A percentile compares a stretch with the other conserved stretches of the same genome.
phyloP scores from a whole-genome alignment of 768 basidiomycete genomes.

The Boletus barrowsii region DNA sequence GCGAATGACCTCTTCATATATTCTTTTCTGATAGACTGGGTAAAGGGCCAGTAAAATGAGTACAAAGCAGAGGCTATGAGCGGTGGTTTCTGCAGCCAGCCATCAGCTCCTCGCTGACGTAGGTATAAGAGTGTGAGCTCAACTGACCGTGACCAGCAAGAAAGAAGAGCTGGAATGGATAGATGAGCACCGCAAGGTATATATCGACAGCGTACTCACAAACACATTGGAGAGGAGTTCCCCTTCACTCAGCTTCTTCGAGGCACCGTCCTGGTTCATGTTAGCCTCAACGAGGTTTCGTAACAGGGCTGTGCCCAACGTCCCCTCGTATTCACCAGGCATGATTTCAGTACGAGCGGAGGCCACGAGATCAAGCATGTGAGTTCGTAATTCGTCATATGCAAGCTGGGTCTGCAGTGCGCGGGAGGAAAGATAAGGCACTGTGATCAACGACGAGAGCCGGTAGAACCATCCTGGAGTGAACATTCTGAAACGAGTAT shows the following conservation, averaged over 20 bases:
- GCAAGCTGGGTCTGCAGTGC: constrained; percentile 29
- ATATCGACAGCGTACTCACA: constrained; percentile 28
- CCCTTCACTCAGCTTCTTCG: constrained; percentile 38
- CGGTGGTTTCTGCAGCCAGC: constrained; percentile 42
- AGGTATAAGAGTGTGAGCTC: not conserved
- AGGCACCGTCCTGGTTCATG: constrained; percentile 34
- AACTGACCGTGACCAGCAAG: constrained; percentile 47
- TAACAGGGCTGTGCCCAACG: constrained; percentile 37
- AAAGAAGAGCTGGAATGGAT: constrained; percentile 37
- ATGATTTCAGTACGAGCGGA: constrained; percentile 36
- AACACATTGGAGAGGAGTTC: constrained; percentile 49
- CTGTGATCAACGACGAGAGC: constrained; percentile 18
- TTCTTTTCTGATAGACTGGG: constrained; percentile 45
- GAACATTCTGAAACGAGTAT: constrained; percentile 29
- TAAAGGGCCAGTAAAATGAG: constrained; percentile 46
- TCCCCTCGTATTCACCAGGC: constrained; percentile 19
- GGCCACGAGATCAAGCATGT: constrained; percentile 42
- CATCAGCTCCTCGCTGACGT: constrained; percentile 1
- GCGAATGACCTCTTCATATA: constrained; percentile 39
- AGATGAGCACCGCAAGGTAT: not conserved
- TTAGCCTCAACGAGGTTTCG: constrained; percentile 48
- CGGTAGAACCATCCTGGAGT: constrained; percentile 35
- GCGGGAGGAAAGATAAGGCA: constrained; percentile 37
- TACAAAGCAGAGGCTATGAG: constrained; percentile 44
- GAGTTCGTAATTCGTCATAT: constrained; percentile 36